Evolutionary conservation across 805 yeast species (phyloP).

Genomic region (Zygosaccharomyces bisporus): DNA sequence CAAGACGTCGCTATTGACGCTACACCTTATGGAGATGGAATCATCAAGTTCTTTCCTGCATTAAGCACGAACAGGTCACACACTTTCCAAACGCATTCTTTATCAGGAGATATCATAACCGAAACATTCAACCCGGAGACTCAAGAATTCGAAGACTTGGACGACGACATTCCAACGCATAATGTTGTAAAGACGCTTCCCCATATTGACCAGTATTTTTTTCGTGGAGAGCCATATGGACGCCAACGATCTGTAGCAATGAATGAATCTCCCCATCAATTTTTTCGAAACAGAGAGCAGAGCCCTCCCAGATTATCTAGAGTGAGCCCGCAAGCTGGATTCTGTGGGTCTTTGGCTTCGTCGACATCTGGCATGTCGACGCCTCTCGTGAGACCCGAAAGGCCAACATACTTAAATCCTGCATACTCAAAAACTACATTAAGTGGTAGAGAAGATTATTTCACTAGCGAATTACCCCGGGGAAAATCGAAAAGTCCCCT

Average conservation of each 20-base stretch:
- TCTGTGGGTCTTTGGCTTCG: conserved; percentile 11
- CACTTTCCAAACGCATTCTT: conserved; percentile 51
- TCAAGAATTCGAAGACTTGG: conserved; percentile 26
- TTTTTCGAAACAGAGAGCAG: conserved; percentile 4
- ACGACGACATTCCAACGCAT: conserved; percentile 6
- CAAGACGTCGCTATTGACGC: conserved; percentile 64
- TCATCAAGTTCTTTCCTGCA: conserved; percentile 34
- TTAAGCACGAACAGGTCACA: conserved; percentile 32
- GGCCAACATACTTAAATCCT: conserved; percentile 7
- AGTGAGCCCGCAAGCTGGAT: conserved; percentile 10
- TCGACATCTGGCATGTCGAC: conserved; percentile 12
- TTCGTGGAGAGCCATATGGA: conserved; percentile 10
- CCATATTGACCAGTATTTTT: conserved; percentile 1
- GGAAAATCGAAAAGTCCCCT: conserved; percentile 14
- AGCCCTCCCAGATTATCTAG: conserved; percentile 7
- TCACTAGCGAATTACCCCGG: conserved; percentile 4
- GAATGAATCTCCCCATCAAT: neutral
- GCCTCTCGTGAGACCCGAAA: conserved; percentile 9
- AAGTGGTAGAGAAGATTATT: conserved; percentile 3
- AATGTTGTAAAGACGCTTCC: conserved; percentile 10
- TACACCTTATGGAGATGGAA: conserved; percentile 36
- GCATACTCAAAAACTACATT: conserved; percentile 1
- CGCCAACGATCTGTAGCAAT: conserved; percentile 3
- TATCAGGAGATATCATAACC: conserved; percentile 31
- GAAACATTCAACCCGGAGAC: conserved; percentile 35